Evolutionary conservation across 164 flowering plant genomes (phyloP).

Genomic region (Magnolia kwangsiensis): DNA sequence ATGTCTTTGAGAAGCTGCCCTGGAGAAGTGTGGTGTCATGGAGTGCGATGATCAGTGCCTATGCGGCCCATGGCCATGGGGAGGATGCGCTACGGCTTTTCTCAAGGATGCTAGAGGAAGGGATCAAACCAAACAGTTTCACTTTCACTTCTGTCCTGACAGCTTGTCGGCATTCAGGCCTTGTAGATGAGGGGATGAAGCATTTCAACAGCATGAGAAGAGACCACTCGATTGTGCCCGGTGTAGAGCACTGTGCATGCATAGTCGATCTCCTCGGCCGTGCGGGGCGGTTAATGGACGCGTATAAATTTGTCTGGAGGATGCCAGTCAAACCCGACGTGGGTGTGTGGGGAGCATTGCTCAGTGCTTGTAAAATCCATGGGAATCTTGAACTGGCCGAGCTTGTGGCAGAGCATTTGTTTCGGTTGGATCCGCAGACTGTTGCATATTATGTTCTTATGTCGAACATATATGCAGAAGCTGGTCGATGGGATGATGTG

Average conservation of each 20-base stretch:
- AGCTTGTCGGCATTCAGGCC: slow-evolving; percentile 35
- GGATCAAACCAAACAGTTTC: slow-evolving; percentile 28
- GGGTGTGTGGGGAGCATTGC: slow-evolving; percentile 33
- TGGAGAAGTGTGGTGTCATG: slow-evolving; percentile 28
- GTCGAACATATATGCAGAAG: slow-evolving; percentile 31
- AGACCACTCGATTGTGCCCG: slow-evolving; percentile 27
- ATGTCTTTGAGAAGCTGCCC: slow-evolving; percentile 26
- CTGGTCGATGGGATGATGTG: slow-evolving; percentile 35
- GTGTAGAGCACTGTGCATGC: slow-evolving; percentile 31
- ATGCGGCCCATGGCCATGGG: slow-evolving; percentile 26
- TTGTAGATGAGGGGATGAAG: slow-evolving; percentile 28
- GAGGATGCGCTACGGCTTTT: slow-evolving; percentile 27
- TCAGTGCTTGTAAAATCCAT: slow-evolving; percentile 28
- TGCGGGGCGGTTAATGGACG: slow-evolving; percentile 21
- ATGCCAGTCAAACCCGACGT: slow-evolving; percentile 28
- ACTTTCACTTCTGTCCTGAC: slow-evolving; percentile 34
- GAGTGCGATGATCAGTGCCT: slow-evolving; percentile 34
- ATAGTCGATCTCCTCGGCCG: slow-evolving; percentile 36
- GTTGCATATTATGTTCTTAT: slow-evolving; percentile 25
- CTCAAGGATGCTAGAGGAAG: slow-evolving; percentile 21
- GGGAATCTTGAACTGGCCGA: slow-evolving; percentile 30
- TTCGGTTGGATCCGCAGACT: slow-evolving; percentile 22
- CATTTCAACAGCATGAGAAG: slow-evolving; percentile 27
- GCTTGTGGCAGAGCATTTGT: slow-evolving; percentile 23
- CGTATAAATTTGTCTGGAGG: slow-evolving; percentile 20